These are phyloP conservation scores for Chrysopogon serrulatus DNA, from an alignment of 176 grass and related monocot species.

Conservation along the genomic window DNA sequence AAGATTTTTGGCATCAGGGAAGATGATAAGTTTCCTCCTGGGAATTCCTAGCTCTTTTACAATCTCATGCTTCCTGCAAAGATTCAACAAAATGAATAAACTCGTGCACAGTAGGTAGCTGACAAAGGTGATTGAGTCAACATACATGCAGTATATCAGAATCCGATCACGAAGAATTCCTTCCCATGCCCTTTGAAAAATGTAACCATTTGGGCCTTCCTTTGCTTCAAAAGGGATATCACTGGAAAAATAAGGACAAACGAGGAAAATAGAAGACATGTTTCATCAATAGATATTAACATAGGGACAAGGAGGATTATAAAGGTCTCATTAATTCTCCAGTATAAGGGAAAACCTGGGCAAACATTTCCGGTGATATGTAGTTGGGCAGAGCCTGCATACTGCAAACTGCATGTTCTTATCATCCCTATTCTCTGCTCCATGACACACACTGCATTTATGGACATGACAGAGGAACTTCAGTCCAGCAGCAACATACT, in stretches of 20 bases:
- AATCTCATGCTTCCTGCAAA: slow-evolving; percentile 73
- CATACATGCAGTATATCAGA: slow-evolving; percentile 84
- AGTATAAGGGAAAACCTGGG: slow-evolving; percentile 49
- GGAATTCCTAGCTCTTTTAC: slow-evolving; percentile 34
- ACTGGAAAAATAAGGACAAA: slow-evolving; percentile 28
- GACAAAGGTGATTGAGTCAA: not conserved
- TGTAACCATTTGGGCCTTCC: not conserved
- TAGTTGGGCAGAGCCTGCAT: slow-evolving; percentile 71
- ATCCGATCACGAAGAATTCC: slow-evolving; percentile 45
- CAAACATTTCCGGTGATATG: slow-evolving; percentile 74
- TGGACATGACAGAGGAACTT: slow-evolving; percentile 67
- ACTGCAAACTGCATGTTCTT: slow-evolving; percentile 61
- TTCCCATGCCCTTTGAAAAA: slow-evolving; percentile 64
- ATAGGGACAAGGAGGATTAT: not conserved
- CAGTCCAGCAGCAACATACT: slow-evolving; percentile 39
- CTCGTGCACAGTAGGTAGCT: not conserved
- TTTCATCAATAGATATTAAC: not conserved
- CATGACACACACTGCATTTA: slow-evolving; percentile 50
- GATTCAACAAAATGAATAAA: not conserved
- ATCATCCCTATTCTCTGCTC: slow-evolving; percentile 41
- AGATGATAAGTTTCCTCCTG: slow-evolving; percentile 50
- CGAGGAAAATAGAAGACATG: not conserved
- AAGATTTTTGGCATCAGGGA: slow-evolving; percentile 34
- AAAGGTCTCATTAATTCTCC: not conserved
- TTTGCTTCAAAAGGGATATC: slow-evolving; percentile 37